phyloP scores from a whole-genome alignment of 1,284 basidiomycete genomes.

The Lentinus polychrous region DNA sequence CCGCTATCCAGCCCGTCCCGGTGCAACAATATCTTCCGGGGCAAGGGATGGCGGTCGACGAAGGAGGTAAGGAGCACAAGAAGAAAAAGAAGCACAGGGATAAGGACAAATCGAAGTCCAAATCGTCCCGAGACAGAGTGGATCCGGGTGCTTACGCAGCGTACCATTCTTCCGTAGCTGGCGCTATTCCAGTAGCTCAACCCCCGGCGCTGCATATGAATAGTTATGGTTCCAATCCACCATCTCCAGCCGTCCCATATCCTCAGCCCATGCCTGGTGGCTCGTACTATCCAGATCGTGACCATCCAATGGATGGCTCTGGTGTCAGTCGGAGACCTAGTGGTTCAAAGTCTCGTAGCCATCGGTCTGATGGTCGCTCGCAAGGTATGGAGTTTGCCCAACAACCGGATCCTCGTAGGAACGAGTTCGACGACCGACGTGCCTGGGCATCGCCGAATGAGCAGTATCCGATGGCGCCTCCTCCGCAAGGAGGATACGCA shows the following conservation, averaged over 20 bases:
- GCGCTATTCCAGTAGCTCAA: not conserved
- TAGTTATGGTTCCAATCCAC: not conserved
- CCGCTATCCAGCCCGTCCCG: not conserved
- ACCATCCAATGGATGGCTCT: not conserved
- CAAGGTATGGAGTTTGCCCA: not conserved
- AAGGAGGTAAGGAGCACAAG: not conserved
- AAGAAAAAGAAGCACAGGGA: constrained; percentile 2
- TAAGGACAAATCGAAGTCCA: not conserved
- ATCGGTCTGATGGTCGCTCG: not conserved
- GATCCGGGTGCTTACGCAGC: not conserved
- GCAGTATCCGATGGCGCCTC: not conserved
- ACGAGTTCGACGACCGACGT: not conserved
- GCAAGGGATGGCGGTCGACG: not conserved
- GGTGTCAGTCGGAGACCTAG: not conserved
- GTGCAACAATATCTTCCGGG: not conserved
- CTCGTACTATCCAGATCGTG: not conserved
- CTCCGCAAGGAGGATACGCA: not conserved
- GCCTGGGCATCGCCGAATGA: not conserved
- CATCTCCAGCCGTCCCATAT: not conserved
- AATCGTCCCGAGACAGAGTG: not conserved
- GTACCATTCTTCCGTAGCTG: not conserved
- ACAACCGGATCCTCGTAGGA: not conserved
- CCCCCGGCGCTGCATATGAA: not conserved
- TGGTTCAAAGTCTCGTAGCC: not conserved
- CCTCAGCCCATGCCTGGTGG: not conserved